phyloP scores from a whole-genome alignment of 305 asterid genomes.

The Fraxinus velutina region DNA sequence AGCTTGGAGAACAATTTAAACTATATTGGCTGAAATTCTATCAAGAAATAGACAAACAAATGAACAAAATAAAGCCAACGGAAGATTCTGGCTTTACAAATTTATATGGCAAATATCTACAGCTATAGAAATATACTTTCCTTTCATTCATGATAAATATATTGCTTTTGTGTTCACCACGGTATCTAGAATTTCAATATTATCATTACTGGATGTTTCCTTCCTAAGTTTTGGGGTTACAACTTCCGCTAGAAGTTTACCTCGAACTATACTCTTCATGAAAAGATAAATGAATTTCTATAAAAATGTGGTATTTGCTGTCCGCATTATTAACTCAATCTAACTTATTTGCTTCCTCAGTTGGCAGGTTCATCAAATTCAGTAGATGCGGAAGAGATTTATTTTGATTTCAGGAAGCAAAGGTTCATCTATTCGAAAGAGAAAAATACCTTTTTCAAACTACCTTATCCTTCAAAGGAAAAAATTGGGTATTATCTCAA shows the following conservation, averaged over 20 bases:
- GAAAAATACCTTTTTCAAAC: conserved; percentile 67
- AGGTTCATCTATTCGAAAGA: conserved; percentile 71
- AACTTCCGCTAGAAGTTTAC: background rate
- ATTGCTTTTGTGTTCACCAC: conserved; percentile 1
- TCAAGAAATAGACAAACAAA: background rate
- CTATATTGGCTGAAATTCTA: background rate
- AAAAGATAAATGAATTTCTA: background rate
- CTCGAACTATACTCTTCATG: conserved; percentile 7
- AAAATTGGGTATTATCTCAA: conserved; percentile 79
- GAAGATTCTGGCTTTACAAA: background rate
- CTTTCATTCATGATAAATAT: background rate
- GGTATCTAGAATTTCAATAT: conserved; percentile 6
- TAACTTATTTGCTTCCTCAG: conserved; percentile 40
- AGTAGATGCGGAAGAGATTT: conserved; percentile 63
- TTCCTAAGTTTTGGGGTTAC: conserved; percentile 8
- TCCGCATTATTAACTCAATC: conserved; percentile 18
- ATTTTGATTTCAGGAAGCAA: conserved; percentile 94
- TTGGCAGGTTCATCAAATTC: conserved; percentile 59
- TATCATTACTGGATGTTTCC: background rate
- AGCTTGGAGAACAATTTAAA: background rate
- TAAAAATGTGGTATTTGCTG: background rate
- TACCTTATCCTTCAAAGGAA: conserved; percentile 89
- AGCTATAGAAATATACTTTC: conserved; percentile 2
- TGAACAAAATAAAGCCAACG: background rate
- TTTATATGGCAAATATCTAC: background rate